These are phyloP conservation scores for Nitzschia palea DNA, from an alignment of 108 stramenopile species.

Conservation along the genomic window DNA sequence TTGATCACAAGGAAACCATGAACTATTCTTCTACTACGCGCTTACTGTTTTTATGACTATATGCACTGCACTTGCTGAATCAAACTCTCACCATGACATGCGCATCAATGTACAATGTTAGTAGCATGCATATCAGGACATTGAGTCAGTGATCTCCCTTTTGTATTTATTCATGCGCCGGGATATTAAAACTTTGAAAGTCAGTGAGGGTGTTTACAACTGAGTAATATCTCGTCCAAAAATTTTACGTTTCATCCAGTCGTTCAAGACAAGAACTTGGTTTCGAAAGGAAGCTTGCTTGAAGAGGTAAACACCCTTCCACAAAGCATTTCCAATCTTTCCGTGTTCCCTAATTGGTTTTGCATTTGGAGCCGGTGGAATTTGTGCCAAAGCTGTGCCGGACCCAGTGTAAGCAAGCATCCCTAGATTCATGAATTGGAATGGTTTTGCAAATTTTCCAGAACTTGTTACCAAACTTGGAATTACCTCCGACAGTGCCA, in stretches of 20 bases:
- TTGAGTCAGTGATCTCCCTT: too few species aligned
- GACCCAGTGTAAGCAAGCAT: constrained; percentile 93
- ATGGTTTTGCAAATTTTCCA: constrained; percentile 82
- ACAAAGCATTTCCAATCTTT: constrained; percentile 71
- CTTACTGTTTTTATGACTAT: too few species aligned
- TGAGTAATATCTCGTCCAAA: constrained; percentile 86
- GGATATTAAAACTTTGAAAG: too few species aligned
- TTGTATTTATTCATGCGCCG: too few species aligned
- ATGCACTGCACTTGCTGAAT: too few species aligned
- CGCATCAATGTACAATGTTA: too few species aligned
- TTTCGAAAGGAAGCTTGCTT: constrained; percentile 92
- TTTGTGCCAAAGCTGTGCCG: constrained; percentile 81
- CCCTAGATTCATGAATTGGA: constrained; percentile 94
- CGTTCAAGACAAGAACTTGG: constrained; percentile 83
- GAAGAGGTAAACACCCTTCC: constrained; percentile 85
- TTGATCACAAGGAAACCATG: too few species aligned
- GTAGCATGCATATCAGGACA: too few species aligned
- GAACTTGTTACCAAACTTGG: constrained; percentile 52
- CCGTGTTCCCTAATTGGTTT: constrained; percentile 66
- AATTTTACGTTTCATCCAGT: constrained; percentile 84
- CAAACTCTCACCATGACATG: too few species aligned
- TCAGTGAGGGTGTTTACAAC: too few species aligned
- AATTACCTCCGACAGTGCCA: constrained; percentile 59
- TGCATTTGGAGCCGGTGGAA: constrained; percentile 63
- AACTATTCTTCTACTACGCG: too few species aligned